Conservation (phyloP, 768 basidiomycete genomes). For the Trichaptum fuscoviolaceum region DNA sequence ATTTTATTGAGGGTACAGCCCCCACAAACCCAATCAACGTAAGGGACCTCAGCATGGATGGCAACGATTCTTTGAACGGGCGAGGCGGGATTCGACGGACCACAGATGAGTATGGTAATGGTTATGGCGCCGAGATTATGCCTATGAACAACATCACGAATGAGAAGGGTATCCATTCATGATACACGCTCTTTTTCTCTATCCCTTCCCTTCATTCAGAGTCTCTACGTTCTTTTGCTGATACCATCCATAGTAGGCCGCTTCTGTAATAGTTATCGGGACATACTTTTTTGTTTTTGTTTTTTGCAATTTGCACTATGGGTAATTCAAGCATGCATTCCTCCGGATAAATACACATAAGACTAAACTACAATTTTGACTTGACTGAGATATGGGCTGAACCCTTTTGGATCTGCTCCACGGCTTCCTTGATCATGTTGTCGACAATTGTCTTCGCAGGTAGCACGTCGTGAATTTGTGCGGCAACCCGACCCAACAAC, state of each 20-base stretch:
- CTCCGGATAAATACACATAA: background rate
- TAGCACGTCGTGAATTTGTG: conserved; percentile 65
- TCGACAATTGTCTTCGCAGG: conserved; percentile 84
- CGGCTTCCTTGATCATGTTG: conserved; percentile 65
- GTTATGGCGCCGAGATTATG: background rate
- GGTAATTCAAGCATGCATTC: background rate
- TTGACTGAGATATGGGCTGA: conserved; percentile 34
- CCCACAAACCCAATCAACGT: background rate
- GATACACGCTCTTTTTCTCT: background rate
- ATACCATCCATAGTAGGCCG: background rate
- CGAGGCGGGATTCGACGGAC: background rate
- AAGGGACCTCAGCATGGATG: conserved; percentile 5
- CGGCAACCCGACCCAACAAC: conserved; percentile 82
- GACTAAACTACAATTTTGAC: conserved; percentile 41
- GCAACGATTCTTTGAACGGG: background rate
- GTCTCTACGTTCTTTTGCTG: background rate
- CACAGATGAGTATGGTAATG: background rate
- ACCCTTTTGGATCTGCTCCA: conserved; percentile 37
- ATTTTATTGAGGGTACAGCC: background rate
- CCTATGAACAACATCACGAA: background rate
- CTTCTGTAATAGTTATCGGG: background rate
- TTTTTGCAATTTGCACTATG: background rate
- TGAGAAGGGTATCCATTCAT: background rate
- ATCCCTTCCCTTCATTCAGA: background rate
- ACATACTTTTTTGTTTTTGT: background rate